Base-by-base conservation (phyloP, 2,329 filamentous ascomycete genomes). In the Clonostachys byssicola region DNA sequence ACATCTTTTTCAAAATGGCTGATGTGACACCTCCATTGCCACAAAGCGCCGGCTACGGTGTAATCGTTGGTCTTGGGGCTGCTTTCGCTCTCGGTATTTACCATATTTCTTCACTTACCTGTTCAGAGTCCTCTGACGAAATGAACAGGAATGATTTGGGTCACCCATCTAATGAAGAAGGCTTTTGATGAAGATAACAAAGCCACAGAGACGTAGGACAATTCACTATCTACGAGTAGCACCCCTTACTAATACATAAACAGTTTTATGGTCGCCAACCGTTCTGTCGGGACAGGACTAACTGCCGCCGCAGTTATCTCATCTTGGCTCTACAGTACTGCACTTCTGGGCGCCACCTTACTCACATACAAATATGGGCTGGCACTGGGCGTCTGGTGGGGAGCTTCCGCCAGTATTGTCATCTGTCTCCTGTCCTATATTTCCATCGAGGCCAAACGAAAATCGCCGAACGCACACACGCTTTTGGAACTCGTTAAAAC, bases 341-440 rank as follows among this genome's bases (percentile, higher is more conserved):
- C 87, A 0, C 72, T 90, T 12, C 73, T 91, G 6, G 86, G 90
- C 60, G 85, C 80, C 3, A 83, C 85, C 3, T 78, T 81, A 14
- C 85, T 92, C 14, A 87, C 86, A 51, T 92, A 92, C 64, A 74
- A 80, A 51, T 90, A 90, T 57, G 85, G 81, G 4, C 71, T 86
- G 40, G 73, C 75, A 0, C 80, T 78, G 35, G 65, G 67, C n/a
- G 73, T 73, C 43, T 78, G 48, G 48, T 82, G 82, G 58, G 78
- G 74, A 1, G 74, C 70, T 6, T 77, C 83, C 17, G 88, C 87
- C 16, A 89, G 85, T 0, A 86, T 91, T 12, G 87, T 91, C 60
- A 89, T 95, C 55, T 75, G 94, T 23, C 74, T 94, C 4, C 94
- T 95, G 59, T 88, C 89, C 12, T 92, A 88, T 0, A 75, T 94